Base-by-base conservation (phyloP, 2,329 filamentous ascomycete genomes). In the Mycocentrospora acerina region DNA sequence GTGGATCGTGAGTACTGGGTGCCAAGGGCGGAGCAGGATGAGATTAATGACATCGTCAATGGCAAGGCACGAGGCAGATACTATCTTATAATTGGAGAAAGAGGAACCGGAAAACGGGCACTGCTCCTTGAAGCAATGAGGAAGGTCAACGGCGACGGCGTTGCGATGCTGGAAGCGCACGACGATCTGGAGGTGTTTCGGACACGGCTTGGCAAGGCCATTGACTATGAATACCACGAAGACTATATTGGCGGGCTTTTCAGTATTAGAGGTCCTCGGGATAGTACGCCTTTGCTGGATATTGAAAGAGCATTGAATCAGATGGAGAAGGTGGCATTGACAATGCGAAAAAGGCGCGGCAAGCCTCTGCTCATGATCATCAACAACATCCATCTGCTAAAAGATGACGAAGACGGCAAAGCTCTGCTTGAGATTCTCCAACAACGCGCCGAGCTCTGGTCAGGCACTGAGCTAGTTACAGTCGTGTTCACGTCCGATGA, bases 221-320 rank as follows among this genome's bases (percentile, higher is more conserved):
- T 97, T 32, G 90, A 98, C 66, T 98, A 90, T 62, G 93, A 98
- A 64, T 98, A 86, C 56, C 89, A 97, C 60, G 91, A 97, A 71
- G 93, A 98, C 69, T 96, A 95, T 60, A 95, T 98, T 42, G 93
- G 93, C 32, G 87, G 86, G 4, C 84, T 97, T 50, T 97, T 98
- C 68, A 94, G 87, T 46, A 95, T 97, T 62, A 81, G 86, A 29
- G 93, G 93, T 0, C 93, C 93, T 0, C 80, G 93, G 31, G 93
- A 98, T 59, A 90, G 88, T 12, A 95, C 89, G 0, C 89, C 93
- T 2, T 72, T 98, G 22, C 77, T 98, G 2, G 93, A 98, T 60
- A 95, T 98, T 44, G 93, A 98, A 63, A 82, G 93, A 29, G 93
- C 93, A 1, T 82, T 98, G 62, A 98, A 98, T 73, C 96, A 97